Evolutionary conservation across 2,329 filamentous ascomycete species (phyloP).

Genomic region (Thielaviopsis punctulata): DNA sequence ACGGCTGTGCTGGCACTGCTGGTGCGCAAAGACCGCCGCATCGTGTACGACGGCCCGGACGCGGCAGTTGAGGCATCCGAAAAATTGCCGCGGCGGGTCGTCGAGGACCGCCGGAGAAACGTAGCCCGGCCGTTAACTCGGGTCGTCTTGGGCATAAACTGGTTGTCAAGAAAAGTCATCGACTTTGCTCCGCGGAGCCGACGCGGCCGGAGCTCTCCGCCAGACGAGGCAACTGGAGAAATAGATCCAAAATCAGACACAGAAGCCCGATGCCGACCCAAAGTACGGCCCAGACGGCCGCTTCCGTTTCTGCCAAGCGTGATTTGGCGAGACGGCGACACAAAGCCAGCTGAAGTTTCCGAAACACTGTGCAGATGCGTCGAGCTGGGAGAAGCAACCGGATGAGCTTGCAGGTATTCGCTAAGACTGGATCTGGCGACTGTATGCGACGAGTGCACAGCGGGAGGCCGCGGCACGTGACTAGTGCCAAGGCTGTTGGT

Average conservation of each 20-base stretch:
- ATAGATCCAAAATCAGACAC: slow-evolving; percentile 3
- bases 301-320: not conserved
- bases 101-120: slow-evolving; percentile 4
- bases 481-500: slow-evolving; percentile 1
- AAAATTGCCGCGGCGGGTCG: not conserved
- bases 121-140: slow-evolving; percentile 1
- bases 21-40: slow-evolving; percentile 6
- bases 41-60: slow-evolving; percentile 2
- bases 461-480: not conserved
- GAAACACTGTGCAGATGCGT: not conserved
- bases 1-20: slow-evolving; percentile 6
- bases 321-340: not conserved
- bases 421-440: slow-evolving; percentile 1
- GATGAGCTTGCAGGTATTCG: slow-evolving; percentile 1
- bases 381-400: not conserved
- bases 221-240: not conserved
- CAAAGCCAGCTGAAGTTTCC: not conserved
- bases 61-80: slow-evolving; percentile 5
- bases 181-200: slow-evolving; percentile 10
- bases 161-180: slow-evolving; percentile 11
- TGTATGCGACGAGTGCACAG: not conserved
- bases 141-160: slow-evolving; percentile 3
- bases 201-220: not conserved
- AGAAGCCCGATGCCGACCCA: not conserved
- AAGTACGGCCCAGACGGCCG: slow-evolving; percentile 2